Conservation (phyloP, 2,329 filamentous ascomycete species). For the Aspergillus quadrilineatus region DNA sequence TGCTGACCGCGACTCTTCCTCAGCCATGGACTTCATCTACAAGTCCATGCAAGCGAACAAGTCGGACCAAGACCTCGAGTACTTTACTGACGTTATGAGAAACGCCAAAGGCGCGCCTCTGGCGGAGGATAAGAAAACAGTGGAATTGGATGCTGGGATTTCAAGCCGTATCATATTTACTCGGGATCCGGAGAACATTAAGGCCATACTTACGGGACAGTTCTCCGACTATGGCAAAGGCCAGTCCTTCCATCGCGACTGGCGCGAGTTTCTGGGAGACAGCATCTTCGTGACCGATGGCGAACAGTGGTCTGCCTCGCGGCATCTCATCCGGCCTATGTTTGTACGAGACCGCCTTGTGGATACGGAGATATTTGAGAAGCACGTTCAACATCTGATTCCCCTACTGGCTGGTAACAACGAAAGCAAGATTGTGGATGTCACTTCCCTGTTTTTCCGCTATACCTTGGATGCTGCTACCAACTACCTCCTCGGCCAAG, state of each 20-base stretch:
- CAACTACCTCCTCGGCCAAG: slow-evolving; percentile 77
- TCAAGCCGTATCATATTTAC: slow-evolving; percentile 67
- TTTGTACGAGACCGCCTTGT: slow-evolving; percentile 83
- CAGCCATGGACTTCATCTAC: slow-evolving; percentile 66
- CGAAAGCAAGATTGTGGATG: slow-evolving; percentile 58
- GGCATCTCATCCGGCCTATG: slow-evolving; percentile 83
- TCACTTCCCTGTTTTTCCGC: slow-evolving; percentile 76
- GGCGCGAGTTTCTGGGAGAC: slow-evolving; percentile 78
- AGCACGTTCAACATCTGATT: slow-evolving; percentile 72
- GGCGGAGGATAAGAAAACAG: slow-evolving; percentile 25
- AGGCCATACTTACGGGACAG: slow-evolving; percentile 83
- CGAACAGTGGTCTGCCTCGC: slow-evolving; percentile 72
- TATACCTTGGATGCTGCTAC: slow-evolving; percentile 82
- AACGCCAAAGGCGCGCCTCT: slow-evolving; percentile 31
- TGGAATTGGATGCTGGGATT: slow-evolving; percentile 31
- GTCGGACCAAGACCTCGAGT: slow-evolving; percentile 57
- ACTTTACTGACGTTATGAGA: slow-evolving; percentile 59
- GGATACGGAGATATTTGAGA: slow-evolving; percentile 79
- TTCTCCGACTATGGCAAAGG: slow-evolving; percentile 88
- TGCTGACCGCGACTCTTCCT: neutral
- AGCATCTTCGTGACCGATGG: slow-evolving; percentile 82
- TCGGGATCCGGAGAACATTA: slow-evolving; percentile 83
- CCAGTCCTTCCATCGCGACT: slow-evolving; percentile 66
- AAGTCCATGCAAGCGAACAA: slow-evolving; percentile 55
- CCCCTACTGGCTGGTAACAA: slow-evolving; percentile 59